Conservation (phyloP, 257 asterid genomes). For the Scutellaria minor region DNA sequence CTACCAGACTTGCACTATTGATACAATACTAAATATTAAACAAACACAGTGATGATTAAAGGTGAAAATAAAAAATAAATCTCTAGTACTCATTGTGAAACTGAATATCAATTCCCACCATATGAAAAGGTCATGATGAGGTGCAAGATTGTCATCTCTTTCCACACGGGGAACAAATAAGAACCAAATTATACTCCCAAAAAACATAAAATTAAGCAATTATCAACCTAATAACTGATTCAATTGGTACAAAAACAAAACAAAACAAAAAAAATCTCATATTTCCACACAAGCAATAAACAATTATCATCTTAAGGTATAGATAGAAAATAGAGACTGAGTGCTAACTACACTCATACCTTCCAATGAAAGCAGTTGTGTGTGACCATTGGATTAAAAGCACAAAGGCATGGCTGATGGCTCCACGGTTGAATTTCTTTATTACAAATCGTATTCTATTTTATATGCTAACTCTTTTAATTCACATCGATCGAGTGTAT, state of each 20-base stretch:
- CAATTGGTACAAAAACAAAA: too few relatives aligned
- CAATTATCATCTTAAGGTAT: too few relatives aligned
- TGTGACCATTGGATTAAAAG: slow-evolving; percentile 53
- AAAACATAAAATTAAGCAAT: not conserved
- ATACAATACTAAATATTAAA: not conserved
- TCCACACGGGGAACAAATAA: slow-evolving; percentile 14
- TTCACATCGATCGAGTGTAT: too few relatives aligned
- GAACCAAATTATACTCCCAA: not conserved
- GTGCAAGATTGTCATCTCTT: slow-evolving; percentile 13
- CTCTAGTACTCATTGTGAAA: not conserved
- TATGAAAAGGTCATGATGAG: slow-evolving; percentile 2
- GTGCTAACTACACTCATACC: slow-evolving; percentile 26
- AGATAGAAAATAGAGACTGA: not conserved
- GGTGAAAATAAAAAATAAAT: not conserved
- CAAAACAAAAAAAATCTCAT: not conserved
- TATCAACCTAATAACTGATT: not conserved
- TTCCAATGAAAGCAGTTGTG: slow-evolving; percentile 49
- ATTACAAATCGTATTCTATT: not conserved
- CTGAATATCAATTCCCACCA: slow-evolving; percentile 7
- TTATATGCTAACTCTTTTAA: not conserved
- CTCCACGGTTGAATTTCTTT: not conserved
- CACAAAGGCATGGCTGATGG: slow-evolving; percentile 43
- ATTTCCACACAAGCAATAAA: not conserved
- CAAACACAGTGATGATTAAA: not conserved
- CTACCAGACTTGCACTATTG: not conserved